Evolutionary conservation across 106 monocot species (phyloP).

Genomic region (Narthecium ossifragum): DNA sequence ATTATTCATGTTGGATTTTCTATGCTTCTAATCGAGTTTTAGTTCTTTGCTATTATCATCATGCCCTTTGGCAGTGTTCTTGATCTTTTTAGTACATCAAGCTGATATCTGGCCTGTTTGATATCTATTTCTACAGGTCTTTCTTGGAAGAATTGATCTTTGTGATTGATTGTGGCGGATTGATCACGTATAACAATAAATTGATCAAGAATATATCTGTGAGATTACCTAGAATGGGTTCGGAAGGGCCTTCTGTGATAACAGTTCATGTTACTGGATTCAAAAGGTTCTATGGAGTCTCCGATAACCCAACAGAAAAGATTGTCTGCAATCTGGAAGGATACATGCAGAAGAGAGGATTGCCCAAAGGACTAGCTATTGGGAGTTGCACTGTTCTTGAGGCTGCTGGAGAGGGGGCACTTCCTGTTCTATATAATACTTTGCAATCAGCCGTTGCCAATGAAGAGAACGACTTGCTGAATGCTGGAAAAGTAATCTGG

Average conservation of each 20-base stretch:
- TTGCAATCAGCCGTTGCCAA: constrained; percentile 44
- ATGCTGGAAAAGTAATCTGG: constrained; percentile 43
- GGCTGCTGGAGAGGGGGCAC: constrained; percentile 82
- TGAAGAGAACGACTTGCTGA: constrained; percentile 21
- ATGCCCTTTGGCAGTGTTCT: too few relatives aligned
- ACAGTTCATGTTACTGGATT: constrained; percentile 25
- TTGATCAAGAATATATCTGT: too few relatives aligned
- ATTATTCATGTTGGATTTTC: too few relatives aligned
- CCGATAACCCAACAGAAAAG: constrained; percentile 21
- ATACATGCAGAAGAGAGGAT: constrained; percentile 46
- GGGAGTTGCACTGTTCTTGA: constrained; percentile 78
- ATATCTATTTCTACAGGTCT: too few relatives aligned
- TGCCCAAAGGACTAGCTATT: constrained; percentile 66
- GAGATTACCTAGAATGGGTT: constrained; percentile 17
- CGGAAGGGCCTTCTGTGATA: constrained; percentile 17
- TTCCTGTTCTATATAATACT: constrained; percentile 44
- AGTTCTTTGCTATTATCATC: too few relatives aligned
- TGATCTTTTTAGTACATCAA: too few relatives aligned
- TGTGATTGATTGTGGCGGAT: too few relatives aligned
- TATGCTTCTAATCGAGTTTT: too few relatives aligned
- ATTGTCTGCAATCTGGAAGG: constrained; percentile 17
- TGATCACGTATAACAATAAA: too few relatives aligned
- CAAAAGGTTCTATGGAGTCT: constrained; percentile 21
- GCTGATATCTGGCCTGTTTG: too few relatives aligned
- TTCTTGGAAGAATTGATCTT: too few relatives aligned